phyloP scores from a whole-genome alignment of 1,284 basidiomycete genomes.

The Puccinia hordei region DNA sequence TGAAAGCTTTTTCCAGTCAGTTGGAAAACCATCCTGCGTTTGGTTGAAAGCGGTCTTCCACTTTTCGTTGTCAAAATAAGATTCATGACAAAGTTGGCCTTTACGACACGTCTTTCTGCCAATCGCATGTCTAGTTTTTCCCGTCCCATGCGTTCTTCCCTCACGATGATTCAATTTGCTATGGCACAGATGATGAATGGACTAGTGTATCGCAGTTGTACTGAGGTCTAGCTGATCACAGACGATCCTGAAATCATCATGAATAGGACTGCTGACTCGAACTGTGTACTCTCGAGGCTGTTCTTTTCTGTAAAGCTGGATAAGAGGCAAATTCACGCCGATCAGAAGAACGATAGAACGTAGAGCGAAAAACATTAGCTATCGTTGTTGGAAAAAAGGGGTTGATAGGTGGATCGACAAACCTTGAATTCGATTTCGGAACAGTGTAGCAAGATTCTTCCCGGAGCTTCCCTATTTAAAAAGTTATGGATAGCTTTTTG shows the following conservation, averaged over 20 bases:
- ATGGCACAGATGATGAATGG: too few species aligned
- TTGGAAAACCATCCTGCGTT: too few species aligned
- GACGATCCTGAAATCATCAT: conserved; percentile 35
- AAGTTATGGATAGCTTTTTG: conserved; percentile 34
- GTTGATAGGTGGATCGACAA: background rate
- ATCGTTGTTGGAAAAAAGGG: background rate
- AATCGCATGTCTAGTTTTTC: too few species aligned
- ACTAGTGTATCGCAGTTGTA: background rate
- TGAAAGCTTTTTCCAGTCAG: too few species aligned
- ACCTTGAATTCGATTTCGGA: conserved; percentile 35
- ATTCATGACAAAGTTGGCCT: too few species aligned
- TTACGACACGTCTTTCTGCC: too few species aligned
- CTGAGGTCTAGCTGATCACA: conserved; percentile 40
- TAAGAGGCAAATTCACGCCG: background rate
- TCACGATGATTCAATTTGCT: too few species aligned
- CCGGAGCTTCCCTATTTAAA: conserved; percentile 4
- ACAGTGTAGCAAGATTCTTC: conserved; percentile 19
- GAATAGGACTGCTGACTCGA: conserved; percentile 13
- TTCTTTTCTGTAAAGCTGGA: conserved; percentile 36
- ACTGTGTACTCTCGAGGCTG: conserved; percentile 27
- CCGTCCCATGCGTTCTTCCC: too few species aligned
- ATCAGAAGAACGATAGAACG: background rate
- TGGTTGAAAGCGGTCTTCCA: too few species aligned
- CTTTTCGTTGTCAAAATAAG: too few species aligned
- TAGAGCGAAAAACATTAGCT: background rate